Base-by-base conservation (phyloP, 306 rosid species). In the Prunus campanulata region DNA sequence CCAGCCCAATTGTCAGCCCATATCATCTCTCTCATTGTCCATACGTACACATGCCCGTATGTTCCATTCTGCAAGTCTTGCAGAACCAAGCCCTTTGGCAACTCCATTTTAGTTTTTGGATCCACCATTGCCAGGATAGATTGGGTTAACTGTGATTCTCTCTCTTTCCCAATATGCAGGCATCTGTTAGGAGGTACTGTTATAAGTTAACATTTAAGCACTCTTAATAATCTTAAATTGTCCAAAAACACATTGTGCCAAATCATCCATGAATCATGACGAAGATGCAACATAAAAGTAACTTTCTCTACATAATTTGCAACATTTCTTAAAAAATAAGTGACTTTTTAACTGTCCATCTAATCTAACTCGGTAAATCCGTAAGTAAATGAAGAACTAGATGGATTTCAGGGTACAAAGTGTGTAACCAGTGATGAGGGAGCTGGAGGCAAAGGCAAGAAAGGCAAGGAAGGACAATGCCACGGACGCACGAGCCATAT, bases 381-480 rank as follows among this genome's bases (percentile, higher is more conserved):
- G 2, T 16, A 59, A 24, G 65, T 47, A 74, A 19, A 56, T 8
- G 61, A 56, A 20, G 14, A 78, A 75, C 84, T 88, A 91, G 67
- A 78, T 70, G 77, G 87, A 76, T 72, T 81, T 86, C 6, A 64
- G 60, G 18, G 74, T 57, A 83, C 87, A 85, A 14, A 89, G 83
- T 5, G 85, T 71, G 80, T 85, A 87, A 81, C 98, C 97, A 48
- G 97, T 86, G 76, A 92, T 77, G 66, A 94, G 82, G 48, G 97
- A 92, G 72, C 86, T 72, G 24, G 75, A 85, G 54, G 98, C 94
- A 83, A 94, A 85, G 39, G 90, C 85, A 65, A 82, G 78, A 78
- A 90, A 94, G 47, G 97, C 97, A 74, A 84, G 83, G 42, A 90
- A 89, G 69, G 98, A 89, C 77, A 92, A 73, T 49, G 79, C 96